Conservation (phyloP, 768 basidiomycete species). For the Tephrocybe rancida region DNA sequence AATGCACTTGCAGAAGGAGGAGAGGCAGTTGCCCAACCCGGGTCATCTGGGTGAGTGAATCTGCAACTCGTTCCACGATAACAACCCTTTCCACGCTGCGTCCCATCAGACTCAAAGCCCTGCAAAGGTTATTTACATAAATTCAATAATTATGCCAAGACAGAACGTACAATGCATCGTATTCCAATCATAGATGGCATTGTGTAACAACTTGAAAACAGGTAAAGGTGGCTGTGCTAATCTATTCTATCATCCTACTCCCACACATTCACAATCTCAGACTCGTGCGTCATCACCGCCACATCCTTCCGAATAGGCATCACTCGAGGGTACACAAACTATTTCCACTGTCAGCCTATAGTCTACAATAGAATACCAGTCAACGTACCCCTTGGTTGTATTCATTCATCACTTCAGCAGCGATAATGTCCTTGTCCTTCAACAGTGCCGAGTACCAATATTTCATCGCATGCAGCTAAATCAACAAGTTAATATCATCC, state of each 20-base stretch:
- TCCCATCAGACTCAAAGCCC: slow-evolving; percentile 22
- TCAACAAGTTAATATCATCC: background rate
- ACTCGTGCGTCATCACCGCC: slow-evolving; percentile 84
- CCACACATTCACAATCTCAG: slow-evolving; percentile 71
- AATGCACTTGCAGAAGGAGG: background rate
- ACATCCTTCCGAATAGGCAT: slow-evolving; percentile 78
- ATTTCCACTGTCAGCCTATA: background rate
- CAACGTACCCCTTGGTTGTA: slow-evolving; percentile 70
- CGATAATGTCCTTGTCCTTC: slow-evolving; percentile 75
- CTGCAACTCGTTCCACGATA: slow-evolving; percentile 12
- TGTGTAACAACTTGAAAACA: background rate
- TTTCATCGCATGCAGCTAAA: slow-evolving; percentile 51
- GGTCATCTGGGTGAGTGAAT: slow-evolving; percentile 31
- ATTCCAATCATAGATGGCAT: background rate
- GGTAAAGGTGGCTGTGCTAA: slow-evolving; percentile 14
- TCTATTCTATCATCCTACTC: slow-evolving; percentile 27
- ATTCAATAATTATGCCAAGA: background rate
- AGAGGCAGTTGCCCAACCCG: slow-evolving; percentile 22
- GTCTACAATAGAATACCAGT: slow-evolving; percentile 21
- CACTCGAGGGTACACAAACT: slow-evolving; percentile 87
- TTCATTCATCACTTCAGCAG: slow-evolving; percentile 82
- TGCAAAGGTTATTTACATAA: slow-evolving; percentile 3
- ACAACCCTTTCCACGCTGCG: slow-evolving; percentile 8
- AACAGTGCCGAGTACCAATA: slow-evolving; percentile 63
- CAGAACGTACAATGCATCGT: slow-evolving; percentile 20